Conservation (phyloP, 441 rosid species). For the Corymbia citriodora region DNA sequence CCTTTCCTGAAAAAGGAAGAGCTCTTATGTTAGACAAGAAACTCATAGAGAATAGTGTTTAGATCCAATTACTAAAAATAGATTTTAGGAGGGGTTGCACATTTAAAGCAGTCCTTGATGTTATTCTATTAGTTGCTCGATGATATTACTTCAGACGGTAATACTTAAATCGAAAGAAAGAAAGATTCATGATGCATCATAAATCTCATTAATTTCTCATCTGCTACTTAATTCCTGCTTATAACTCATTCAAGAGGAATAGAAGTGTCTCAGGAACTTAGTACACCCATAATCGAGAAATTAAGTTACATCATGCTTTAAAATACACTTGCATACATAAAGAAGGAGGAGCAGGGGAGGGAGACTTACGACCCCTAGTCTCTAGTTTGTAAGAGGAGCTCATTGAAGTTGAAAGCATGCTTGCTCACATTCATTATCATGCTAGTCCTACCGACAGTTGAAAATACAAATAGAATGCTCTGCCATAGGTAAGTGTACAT, state of each 20-base stretch:
- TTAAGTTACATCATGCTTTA: not conserved
- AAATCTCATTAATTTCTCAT: no score
- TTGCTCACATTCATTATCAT: not conserved
- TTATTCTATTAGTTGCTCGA: not conserved
- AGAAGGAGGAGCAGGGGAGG: not conserved
- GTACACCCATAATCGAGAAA: no score
- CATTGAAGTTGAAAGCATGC: not conserved
- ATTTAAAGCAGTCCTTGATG: not conserved
- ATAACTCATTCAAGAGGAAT: no score
- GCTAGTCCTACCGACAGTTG: not conserved
- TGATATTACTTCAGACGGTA: not conserved
- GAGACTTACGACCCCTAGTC: not conserved
- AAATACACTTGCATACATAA: not conserved
- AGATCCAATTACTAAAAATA: not conserved
- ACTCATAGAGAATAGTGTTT: not conserved
- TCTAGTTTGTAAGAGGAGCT: not conserved
- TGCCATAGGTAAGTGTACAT: not conserved
- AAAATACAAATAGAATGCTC: not conserved
- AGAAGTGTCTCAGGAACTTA: not conserved
- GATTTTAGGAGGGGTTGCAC: not conserved
- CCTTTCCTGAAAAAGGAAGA: not conserved
- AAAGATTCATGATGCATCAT: not conserved
- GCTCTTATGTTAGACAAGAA: not conserved
- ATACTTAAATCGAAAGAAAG: not conserved
- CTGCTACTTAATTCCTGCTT: not conserved